These are phyloP conservation scores for Hymenoscyphus scutula DNA, from an alignment of 2,329 filamentous ascomycete species.

Conservation along the genomic window DNA sequence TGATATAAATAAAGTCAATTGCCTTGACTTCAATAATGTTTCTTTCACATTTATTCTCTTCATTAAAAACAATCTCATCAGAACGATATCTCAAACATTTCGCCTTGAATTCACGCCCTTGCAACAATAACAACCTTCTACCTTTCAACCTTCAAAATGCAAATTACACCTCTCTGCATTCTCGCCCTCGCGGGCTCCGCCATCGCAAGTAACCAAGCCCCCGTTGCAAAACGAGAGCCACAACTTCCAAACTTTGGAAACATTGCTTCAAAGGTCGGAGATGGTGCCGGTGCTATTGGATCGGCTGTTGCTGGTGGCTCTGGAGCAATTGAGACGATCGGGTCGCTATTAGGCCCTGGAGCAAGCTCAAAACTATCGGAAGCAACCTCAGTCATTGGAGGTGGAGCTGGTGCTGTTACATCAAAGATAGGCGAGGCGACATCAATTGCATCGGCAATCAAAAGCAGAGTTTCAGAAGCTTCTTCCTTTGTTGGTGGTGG, in stretches of 20 bases:
- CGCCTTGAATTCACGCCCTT: too few species aligned
- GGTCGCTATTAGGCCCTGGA: not conserved
- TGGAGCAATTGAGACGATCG: not conserved
- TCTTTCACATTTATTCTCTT: not conserved
- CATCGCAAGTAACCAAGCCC: not conserved
- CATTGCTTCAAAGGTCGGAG: not conserved
- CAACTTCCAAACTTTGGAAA: not conserved
- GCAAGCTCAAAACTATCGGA: not conserved
- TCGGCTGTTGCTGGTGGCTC: not conserved
- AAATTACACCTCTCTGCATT: not conserved
- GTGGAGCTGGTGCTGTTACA: too few species aligned
- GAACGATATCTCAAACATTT: not conserved
- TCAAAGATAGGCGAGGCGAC: not conserved
- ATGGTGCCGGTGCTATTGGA: not conserved
- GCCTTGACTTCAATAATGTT: not conserved
- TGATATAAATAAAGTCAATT: not conserved
- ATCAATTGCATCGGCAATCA: not conserved
- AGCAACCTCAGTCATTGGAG: not conserved
- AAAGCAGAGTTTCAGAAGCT: not conserved
- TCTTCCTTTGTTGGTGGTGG: not conserved
- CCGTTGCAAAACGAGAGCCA: not conserved
- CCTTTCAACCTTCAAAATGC: not conserved
- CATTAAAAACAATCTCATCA: not conserved
- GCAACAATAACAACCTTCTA: not conserved
- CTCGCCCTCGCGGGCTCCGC: not conserved